Base-by-base conservation (phyloP, 768 basidiomycete genomes). In the Psilocybe sp. region DNA sequence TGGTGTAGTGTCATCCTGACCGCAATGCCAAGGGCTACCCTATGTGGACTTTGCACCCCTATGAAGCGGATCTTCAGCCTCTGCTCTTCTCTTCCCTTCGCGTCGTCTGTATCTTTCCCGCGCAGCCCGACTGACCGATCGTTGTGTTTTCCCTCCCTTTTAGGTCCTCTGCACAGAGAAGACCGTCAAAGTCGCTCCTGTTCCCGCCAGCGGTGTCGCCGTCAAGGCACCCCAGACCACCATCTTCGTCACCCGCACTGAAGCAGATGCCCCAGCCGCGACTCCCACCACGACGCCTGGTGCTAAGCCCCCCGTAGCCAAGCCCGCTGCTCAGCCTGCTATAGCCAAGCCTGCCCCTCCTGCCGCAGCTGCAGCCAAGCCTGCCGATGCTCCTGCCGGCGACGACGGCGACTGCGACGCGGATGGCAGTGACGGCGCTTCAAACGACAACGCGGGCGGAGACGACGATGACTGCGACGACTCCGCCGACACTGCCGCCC, bases 111-210 rank as follows among this genome's bases (percentile, higher is more conserved):
- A 3, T 28, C 23, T 28, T 28, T 28, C 23, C 23, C 23, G 23
- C 23, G 36, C 1, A 44, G 13, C 19, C 23, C 19, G 10, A 28
- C 2, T 28, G 11, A 19, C 41, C 10, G 13, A 8, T 23, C 41
- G 41, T n/a, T 19, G 18, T 5, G n/a, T 44, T 6, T 13, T 14
- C 5, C 23, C 31, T 15, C n/a, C 10, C 32, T 44, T 44, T 10
- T 15, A 65, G 64, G 64, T 65, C 46, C 62, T 65, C 39, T 65
- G 64, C 53, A 54, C 50, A 9, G 46, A 62, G 33, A 47, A 55
- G 41, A 47, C 59, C 33, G 64, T 61, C 12, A 59, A 58, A 34
- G 64, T 56, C 14, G 52, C 64, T 9, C 53, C 64, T 36, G 53
- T 58, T 34, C 64, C 64, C 23, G 46, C 60, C n/a, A 38, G 28